Conservation (phyloP, 805 yeast species). For the Candida sithepensis region DNA sequence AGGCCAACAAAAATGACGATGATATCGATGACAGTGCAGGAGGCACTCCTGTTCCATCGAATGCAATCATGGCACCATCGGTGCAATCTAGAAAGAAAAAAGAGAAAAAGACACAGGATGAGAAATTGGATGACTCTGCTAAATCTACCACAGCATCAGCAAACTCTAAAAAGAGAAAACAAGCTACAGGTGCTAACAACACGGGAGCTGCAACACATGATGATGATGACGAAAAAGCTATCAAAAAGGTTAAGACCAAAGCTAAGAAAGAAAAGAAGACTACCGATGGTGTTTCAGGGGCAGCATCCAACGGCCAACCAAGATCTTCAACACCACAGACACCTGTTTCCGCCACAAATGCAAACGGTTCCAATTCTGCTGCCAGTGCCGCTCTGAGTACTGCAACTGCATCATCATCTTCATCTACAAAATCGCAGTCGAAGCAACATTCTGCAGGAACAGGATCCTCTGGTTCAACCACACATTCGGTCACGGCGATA, state of each 20-base stretch:
- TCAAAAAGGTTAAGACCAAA: conserved; percentile 15
- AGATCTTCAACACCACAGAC: neutral
- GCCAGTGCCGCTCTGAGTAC: neutral
- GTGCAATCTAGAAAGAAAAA: conserved; percentile 10
- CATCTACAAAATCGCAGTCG: conserved; percentile 6
- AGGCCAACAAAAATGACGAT: conserved; percentile 43
- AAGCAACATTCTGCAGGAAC: neutral
- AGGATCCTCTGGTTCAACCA: neutral
- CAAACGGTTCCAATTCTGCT: neutral
- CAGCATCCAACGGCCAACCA: neutral
- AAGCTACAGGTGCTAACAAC: neutral
- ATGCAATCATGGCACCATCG: conserved; percentile 5
- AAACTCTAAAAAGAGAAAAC: neutral
- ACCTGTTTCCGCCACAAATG: neutral
- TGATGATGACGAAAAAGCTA: neutral
- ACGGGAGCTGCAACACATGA: conserved; percentile 1
- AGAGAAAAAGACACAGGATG: conserved; percentile 13
- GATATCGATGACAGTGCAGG: conserved; percentile 24
- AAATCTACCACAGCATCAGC: neutral
- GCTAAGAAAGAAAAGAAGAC: conserved; percentile 18
- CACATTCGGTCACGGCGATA: neutral
- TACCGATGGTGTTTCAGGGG: conserved; percentile 6
- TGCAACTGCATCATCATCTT: conserved; percentile 5
- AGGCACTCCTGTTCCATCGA: conserved; percentile 15
- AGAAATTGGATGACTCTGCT: neutral